phyloP scores from a whole-genome alignment of 1,139 yeast species.

The Hemisphaericaspora xylofermentans region DNA sequence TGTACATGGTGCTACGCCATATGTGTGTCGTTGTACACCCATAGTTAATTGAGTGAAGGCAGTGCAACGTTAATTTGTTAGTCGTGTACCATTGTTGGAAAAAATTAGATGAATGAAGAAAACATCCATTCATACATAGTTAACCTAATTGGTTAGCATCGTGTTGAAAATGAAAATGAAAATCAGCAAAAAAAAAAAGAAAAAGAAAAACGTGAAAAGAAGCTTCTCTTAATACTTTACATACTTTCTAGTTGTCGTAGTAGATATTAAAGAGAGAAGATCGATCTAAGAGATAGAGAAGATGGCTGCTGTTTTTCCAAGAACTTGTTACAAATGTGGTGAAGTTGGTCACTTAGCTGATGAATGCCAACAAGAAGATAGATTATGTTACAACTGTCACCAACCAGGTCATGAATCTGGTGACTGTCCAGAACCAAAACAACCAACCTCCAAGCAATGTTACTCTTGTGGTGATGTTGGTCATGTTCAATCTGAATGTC shows the following conservation, averaged over 20 bases:
- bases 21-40: no score
- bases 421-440: slow-evolving; percentile 86
- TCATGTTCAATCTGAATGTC: slow-evolving; percentile 69
- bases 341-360: slow-evolving; percentile 91
- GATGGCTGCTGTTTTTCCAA: slow-evolving; percentile 71
- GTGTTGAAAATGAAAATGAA: no score
- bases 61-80: not conserved
- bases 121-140: no score
- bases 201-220: no score
- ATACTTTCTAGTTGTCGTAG: no score
- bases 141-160: no score
- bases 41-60: not conserved
- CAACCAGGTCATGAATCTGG: slow-evolving; percentile 87
- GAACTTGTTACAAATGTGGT: slow-evolving; percentile 91
- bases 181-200: no score
- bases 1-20: no score
- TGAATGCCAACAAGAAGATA: slow-evolving; percentile 76
- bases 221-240: no score
- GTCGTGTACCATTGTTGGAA: not conserved
- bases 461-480: slow-evolving; percentile 81
- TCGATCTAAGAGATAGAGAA: not conserved
- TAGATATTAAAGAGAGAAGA: no score
- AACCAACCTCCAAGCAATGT: slow-evolving; percentile 81
- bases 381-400: slow-evolving; percentile 91
- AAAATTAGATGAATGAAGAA: no score